Evolutionary conservation across 495 filamentous ascomycete genomes (phyloP).

Genomic region (Hamigera avellanea): DNA sequence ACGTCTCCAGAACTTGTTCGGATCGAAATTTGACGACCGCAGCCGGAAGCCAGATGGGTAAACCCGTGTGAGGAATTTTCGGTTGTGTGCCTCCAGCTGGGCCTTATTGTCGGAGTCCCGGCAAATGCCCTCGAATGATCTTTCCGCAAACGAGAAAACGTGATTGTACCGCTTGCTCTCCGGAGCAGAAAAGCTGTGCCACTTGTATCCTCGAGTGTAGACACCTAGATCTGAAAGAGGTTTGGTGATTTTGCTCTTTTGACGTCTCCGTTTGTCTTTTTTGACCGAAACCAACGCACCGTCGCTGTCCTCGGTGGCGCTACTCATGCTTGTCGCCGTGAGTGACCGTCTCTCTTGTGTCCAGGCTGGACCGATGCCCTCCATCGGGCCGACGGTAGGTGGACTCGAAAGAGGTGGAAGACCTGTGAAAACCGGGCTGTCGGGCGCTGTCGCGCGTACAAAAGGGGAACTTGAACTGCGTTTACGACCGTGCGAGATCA

Average conservation of each 20-base stretch:
- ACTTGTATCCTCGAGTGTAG: slow-evolving; percentile 81
- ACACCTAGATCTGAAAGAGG: slow-evolving; percentile 77
- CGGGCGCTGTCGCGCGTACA: slow-evolving; percentile 41
- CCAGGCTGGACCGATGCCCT: slow-evolving; percentile 30
- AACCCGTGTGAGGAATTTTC: slow-evolving; percentile 82
- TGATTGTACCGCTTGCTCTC: slow-evolving; percentile 84
- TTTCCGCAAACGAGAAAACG: slow-evolving; percentile 85
- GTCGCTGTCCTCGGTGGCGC: slow-evolving; percentile 56
- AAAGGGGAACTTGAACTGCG: slow-evolving; percentile 74
- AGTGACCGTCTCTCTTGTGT: slow-evolving; percentile 37
- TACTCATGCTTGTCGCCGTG: slow-evolving; percentile 45
- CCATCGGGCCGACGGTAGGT: slow-evolving; percentile 33
- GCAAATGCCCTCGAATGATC: slow-evolving; percentile 66
- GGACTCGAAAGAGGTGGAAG: slow-evolving; percentile 49
- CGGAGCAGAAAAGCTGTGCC: slow-evolving; percentile 55
- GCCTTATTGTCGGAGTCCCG: slow-evolving; percentile 59
- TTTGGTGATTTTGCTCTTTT: slow-evolving; percentile 76
- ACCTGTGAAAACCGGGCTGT: slow-evolving; percentile 39
- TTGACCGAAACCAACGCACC: slow-evolving; percentile 26
- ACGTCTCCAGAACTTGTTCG: slow-evolving; percentile 80
- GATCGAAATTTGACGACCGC: slow-evolving; percentile 84
- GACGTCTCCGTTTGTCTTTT: slow-evolving; percentile 45
- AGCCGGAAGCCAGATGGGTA: slow-evolving; percentile 77
- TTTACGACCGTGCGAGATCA: slow-evolving; percentile 48
- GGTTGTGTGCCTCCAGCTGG: slow-evolving; percentile 76